phyloP scores from a whole-genome alignment of 306 rosid genomes.

The Begonia peltatifolia region DNA sequence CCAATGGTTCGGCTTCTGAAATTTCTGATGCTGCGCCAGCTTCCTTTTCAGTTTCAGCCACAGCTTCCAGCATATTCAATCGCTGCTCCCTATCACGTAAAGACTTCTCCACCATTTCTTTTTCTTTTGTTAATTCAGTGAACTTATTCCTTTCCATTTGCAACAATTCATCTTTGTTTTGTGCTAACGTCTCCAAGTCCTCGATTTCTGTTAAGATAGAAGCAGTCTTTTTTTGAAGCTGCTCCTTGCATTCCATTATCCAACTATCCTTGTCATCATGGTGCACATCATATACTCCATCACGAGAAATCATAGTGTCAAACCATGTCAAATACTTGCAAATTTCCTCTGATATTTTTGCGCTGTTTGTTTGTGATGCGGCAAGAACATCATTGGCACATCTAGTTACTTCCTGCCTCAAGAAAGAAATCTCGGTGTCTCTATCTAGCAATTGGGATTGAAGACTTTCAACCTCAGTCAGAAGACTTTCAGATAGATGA shows the following conservation, averaged over 20 bases:
- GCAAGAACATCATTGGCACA: slow-evolving; percentile 83
- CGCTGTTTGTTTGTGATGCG: slow-evolving; percentile 65
- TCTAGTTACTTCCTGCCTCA: slow-evolving; percentile 94
- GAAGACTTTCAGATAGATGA: slow-evolving; percentile 68
- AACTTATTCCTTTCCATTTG: slow-evolving; percentile 64
- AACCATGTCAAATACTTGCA: slow-evolving; percentile 64
- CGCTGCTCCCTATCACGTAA: slow-evolving; percentile 54
- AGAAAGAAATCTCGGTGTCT: slow-evolving; percentile 84
- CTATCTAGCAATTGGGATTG: slow-evolving; percentile 93
- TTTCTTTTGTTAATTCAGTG: slow-evolving; percentile 43
- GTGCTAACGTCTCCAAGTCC: slow-evolving; percentile 39
- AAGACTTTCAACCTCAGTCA: slow-evolving; percentile 80
- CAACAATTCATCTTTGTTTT: slow-evolving; percentile 57
- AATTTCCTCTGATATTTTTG: slow-evolving; percentile 41
- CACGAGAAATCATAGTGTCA: slow-evolving; percentile 34
- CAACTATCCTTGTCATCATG: slow-evolving; percentile 33
- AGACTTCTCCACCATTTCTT: slow-evolving; percentile 51
- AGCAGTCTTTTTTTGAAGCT: slow-evolving; percentile 46
- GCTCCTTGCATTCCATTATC: slow-evolving; percentile 47
- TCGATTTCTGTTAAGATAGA: slow-evolving; percentile 48
- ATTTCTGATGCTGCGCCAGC: slow-evolving; percentile 51
- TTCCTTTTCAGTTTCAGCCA: slow-evolving; percentile 39
- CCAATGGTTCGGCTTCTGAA: slow-evolving; percentile 74
- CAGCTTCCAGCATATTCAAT: slow-evolving; percentile 70
- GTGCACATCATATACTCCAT: slow-evolving; percentile 33